Percentiles rank a stretch among this genome's conserved stretches.
These are phyloP conservation scores for Apophysomyces variabilis DNA, from an alignment of 371 early-diverging fungal species.

Conservation along the genomic window DNA sequence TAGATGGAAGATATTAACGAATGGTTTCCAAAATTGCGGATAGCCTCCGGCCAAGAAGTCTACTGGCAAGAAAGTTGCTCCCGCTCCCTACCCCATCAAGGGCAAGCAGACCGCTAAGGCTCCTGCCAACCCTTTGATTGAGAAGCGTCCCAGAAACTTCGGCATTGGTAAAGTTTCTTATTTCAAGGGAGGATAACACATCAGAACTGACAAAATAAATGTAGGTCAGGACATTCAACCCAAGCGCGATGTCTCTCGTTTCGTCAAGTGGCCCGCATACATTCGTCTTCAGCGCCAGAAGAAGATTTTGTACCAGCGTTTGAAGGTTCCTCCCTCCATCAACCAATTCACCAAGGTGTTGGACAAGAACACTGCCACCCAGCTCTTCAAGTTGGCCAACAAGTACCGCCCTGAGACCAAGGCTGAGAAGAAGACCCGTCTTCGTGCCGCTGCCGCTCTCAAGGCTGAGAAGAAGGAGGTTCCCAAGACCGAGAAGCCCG, in stretches of 20 bases:
- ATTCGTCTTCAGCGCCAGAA: conserved; percentile 97
- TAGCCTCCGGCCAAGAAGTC: conserved; percentile 60
- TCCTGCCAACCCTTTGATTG: conserved; percentile 88
- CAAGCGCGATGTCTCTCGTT: conserved; percentile 93
- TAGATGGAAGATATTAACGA: too few relatives aligned
- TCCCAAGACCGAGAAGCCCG: conserved; percentile 93
- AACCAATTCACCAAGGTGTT: conserved; percentile 99
- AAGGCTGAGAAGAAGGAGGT: conserved; percentile 90
- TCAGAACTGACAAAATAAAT: too few relatives aligned
- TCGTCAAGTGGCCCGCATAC: conserved; percentile 98
- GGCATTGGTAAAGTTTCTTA: conserved; percentile 70
- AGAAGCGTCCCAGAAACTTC: conserved; percentile 92
- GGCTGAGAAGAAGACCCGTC: conserved; percentile 95
- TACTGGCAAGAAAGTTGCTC: conserved; percentile 90
- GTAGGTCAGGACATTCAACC: conserved; percentile 91
- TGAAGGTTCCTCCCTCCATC: conserved; percentile 99
- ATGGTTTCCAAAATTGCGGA: not conserved
- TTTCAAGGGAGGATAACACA: not conserved
- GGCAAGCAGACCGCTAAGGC: conserved; percentile 74
- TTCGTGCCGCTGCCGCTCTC: conserved; percentile 79
- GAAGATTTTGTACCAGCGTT: conserved; percentile 95
- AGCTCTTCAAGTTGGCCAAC: conserved; percentile 95
- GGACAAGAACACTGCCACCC: conserved; percentile 97
- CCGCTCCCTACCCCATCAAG: conserved; percentile 84
- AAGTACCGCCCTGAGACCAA: conserved; percentile 99